phyloP scores from a whole-genome alignment of 305 asterid species.

The Euphrasia arctica region DNA sequence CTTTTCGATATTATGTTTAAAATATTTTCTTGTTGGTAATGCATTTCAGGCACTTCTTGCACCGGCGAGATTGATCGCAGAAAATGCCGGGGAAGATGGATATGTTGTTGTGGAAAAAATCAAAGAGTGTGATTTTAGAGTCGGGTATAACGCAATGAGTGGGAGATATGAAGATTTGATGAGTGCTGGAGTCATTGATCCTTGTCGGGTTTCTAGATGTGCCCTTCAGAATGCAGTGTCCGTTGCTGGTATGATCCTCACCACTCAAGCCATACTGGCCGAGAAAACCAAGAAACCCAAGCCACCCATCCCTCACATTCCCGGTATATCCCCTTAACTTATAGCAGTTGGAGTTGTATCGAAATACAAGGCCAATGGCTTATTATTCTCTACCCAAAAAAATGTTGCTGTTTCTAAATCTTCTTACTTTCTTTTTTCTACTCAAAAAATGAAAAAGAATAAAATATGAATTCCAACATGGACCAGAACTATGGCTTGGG shows the following conservation, averaged over 20 bases:
- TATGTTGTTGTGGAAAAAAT: slow-evolving; percentile 66
- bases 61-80: slow-evolving; percentile 78
- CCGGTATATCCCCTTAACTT: slow-evolving; percentile 81
- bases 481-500: slow-evolving; percentile 13
- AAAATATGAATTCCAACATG: not conserved
- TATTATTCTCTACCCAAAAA: no score
- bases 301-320: slow-evolving; percentile 63
- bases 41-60: slow-evolving; percentile 88
- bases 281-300: slow-evolving; percentile 65
- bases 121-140: slow-evolving; percentile 43
- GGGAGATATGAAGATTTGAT: slow-evolving; percentile 77
- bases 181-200: slow-evolving; percentile 83
- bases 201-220: slow-evolving; percentile 70
- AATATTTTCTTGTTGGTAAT: slow-evolving; percentile 12
- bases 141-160: slow-evolving; percentile 81
- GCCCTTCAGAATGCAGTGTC: slow-evolving; percentile 92
- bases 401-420: no score
- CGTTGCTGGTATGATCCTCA: slow-evolving; percentile 80
- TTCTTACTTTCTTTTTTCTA: no score
- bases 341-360: not conserved
- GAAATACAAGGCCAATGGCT: slow-evolving; percentile 2
- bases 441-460: slow-evolving; percentile 6
- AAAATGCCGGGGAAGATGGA: slow-evolving; percentile 80
- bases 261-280: slow-evolving; percentile 85
- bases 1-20: not conserved